These are phyloP conservation scores for Teunomyces aglyptinius DNA, from an alignment of 805 yeast species.

Conservation along the genomic window DNA sequence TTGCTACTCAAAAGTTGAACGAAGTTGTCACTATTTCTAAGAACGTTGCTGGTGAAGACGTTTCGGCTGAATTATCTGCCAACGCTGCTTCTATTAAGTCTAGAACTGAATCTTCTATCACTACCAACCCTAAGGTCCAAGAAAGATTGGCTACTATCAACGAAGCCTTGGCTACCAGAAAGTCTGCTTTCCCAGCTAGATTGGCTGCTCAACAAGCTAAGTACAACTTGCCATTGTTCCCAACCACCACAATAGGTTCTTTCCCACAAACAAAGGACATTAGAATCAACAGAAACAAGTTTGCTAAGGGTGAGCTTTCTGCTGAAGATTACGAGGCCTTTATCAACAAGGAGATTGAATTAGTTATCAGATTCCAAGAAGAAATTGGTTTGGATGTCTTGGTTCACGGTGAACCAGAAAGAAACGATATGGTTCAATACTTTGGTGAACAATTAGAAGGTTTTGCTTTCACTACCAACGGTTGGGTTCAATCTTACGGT, in stretches of 20 bases:
- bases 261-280: slow-evolving; percentile 99
- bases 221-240: slow-evolving; percentile 96
- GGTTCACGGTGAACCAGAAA: slow-evolving; percentile 99
- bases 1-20: slow-evolving; percentile 91
- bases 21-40: slow-evolving; percentile 92
- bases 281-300: slow-evolving; percentile 97
- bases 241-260: slow-evolving; percentile 99
- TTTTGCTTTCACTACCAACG: slow-evolving; percentile 96
- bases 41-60: slow-evolving; percentile 81
- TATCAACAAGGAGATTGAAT: slow-evolving; percentile 95
- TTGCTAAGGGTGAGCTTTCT: slow-evolving; percentile 93
- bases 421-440: slow-evolving; percentile 99
- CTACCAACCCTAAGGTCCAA: slow-evolving; percentile 89
- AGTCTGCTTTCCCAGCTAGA: slow-evolving; percentile 82
- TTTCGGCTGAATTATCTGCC: slow-evolving; percentile 72
- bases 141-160: slow-evolving; percentile 77
- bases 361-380: slow-evolving; percentile 98
- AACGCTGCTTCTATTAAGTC: slow-evolving; percentile 84
- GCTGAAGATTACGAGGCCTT: slow-evolving; percentile 94
- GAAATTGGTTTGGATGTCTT: slow-evolving; percentile 97
- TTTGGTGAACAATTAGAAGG: slow-evolving; percentile 99
- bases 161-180: slow-evolving; percentile 78
- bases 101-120: slow-evolving; percentile 82
- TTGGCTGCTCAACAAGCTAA: slow-evolving; percentile 80
- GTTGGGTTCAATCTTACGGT: slow-evolving; percentile 99